These are phyloP conservation scores for Podaxis sp. DNA, from an alignment of 768 basidiomycete genomes.

Conservation along the genomic window DNA sequence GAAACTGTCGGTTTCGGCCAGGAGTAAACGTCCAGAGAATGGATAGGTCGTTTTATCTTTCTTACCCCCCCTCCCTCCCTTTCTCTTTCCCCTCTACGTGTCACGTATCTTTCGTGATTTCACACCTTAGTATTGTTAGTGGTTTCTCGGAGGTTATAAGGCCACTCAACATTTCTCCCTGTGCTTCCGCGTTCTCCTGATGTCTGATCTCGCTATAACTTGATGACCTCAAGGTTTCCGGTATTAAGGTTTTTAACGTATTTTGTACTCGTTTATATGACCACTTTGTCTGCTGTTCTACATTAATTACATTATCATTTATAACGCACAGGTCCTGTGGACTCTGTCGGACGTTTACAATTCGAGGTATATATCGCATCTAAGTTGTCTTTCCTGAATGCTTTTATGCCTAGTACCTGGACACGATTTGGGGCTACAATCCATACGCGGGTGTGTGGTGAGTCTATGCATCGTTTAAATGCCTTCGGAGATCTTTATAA, in stretches of 20 bases:
- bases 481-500: too few species aligned
- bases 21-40: constrained; percentile 51
- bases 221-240: not conserved
- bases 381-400: too few species aligned
- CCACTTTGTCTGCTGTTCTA: not conserved
- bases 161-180: not conserved
- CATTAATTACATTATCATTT: not conserved
- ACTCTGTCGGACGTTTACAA: too few species aligned
- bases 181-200: not conserved
- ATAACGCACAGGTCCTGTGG: too few species aligned
- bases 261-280: not conserved
- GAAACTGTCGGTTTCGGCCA: constrained; percentile 96
- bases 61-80: constrained; percentile 15
- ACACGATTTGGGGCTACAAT: too few species aligned
- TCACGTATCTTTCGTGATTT: not conserved
- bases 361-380: too few species aligned
- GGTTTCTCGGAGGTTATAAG: not conserved
- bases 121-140: not conserved
- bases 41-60: not conserved
- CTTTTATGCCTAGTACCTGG: too few species aligned
- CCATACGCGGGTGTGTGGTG: too few species aligned
- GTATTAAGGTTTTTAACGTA: not conserved
- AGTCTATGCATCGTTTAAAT: too few species aligned
- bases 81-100: not conserved
- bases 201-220: not conserved